Percentiles rank a stretch among this genome's conserved stretches.
Conservation (phyloP, 352 stramenopile genomes). For the Pythium folliculosum region DNA sequence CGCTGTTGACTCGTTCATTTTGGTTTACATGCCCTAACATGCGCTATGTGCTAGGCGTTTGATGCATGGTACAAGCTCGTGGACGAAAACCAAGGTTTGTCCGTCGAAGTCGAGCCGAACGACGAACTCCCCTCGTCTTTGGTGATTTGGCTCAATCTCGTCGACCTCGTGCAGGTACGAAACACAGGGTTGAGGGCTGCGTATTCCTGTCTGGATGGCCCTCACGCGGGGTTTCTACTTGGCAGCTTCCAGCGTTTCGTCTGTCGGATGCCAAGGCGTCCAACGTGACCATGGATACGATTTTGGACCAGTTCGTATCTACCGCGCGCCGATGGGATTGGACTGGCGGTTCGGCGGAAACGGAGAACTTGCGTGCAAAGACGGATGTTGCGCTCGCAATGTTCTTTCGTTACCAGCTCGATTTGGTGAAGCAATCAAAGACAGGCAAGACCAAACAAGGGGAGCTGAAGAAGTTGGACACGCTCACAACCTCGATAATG, state of each 20-base stretch:
- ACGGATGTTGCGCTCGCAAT: conserved; percentile 61
- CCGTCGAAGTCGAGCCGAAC: conserved; percentile 56
- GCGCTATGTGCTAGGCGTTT: conserved; percentile 47
- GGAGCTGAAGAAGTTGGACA: conserved; percentile 51
- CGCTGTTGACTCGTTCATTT: background rate
- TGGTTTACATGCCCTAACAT: background rate
- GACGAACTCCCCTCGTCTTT: conserved; percentile 60
- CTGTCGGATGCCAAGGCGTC: conserved; percentile 46
- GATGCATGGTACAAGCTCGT: conserved; percentile 80
- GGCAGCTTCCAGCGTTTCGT: conserved; percentile 52
- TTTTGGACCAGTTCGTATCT: conserved; percentile 55
- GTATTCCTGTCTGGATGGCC: background rate
- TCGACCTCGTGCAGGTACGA: conserved; percentile 77
- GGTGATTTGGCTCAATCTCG: conserved; percentile 72
- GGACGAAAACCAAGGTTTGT: conserved; percentile 32
- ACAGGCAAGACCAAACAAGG: conserved; percentile 33
- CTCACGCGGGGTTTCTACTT: background rate
- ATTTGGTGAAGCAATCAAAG: conserved; percentile 47
- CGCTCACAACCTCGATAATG: conserved; percentile 46
- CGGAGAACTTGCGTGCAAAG: conserved; percentile 20
- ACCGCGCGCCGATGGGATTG: conserved; percentile 38
- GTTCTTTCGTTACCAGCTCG: conserved; percentile 69
- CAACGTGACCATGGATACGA: conserved; percentile 35
- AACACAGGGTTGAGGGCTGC: background rate
- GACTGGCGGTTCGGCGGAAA: conserved; percentile 9